A percentile compares a stretch with the other conserved stretches of the same genome.
Evolutionary conservation across 164 flowering plant genomes (phyloP).

Genomic region (Echeveria elegans): DNA sequence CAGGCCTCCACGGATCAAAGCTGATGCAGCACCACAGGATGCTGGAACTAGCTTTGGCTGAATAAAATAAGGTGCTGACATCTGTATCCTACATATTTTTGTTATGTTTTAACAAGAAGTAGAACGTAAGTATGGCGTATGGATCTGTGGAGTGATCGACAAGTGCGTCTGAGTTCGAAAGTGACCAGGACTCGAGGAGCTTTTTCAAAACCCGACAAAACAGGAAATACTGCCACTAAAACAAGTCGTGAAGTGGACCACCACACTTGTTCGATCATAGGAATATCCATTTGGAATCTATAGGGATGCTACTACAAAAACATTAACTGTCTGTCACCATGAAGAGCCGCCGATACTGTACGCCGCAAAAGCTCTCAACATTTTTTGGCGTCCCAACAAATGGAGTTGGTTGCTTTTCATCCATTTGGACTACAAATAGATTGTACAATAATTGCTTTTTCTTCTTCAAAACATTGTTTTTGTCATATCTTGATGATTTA

Average conservation of each 20-base stretch:
- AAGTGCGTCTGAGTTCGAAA: not conserved
- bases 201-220: not conserved
- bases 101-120: not conserved
- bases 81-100: not conserved
- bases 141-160: not conserved
- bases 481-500: no score
- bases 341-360: not conserved
- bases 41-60: constrained; percentile 47
- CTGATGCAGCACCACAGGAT: constrained; percentile 41
- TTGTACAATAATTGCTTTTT: no score
- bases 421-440: no score
- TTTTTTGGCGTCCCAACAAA: not conserved
- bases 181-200: not conserved
- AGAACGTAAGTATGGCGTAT: no score
- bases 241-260: not conserved
- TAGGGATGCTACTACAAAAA: not conserved
- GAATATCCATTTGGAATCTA: not conserved
- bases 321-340: not conserved
- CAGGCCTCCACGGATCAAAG: constrained; percentile 53
- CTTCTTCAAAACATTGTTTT: no score
- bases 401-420: not conserved
- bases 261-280: not conserved
- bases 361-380: not conserved
- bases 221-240: not conserved
- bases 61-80: not conserved